These are phyloP conservation scores for Olyra latifolia DNA, from an alignment of 176 grass and related monocot genomes.

Conservation along the genomic window DNA sequence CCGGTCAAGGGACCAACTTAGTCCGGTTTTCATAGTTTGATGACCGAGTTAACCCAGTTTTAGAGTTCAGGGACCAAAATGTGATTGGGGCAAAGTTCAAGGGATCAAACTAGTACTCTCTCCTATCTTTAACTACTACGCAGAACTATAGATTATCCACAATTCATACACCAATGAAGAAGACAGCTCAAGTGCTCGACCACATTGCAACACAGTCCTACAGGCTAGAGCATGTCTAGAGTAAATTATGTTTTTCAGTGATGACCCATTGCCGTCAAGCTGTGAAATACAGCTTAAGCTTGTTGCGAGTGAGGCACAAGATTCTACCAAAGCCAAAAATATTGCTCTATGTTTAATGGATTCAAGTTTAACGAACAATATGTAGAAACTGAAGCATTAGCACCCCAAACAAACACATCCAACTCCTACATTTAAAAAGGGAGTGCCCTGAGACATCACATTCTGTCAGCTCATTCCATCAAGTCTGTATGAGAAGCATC, in stretches of 20 bases:
- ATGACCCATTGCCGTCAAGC: neutral
- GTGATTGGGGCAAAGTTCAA: too few species aligned
- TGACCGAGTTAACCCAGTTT: too few species aligned
- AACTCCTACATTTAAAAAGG: neutral
- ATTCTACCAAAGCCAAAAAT: neutral
- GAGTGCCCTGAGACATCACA: neutral
- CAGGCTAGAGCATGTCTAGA: neutral
- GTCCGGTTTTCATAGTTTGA: too few species aligned
- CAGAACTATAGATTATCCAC: neutral
- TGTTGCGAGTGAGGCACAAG: neutral
- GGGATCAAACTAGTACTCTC: too few species aligned
- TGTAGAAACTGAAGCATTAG: neutral
- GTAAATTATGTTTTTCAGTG: neutral
- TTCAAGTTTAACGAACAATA: neutral
- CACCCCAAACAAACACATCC: neutral
- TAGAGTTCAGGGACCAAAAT: too few species aligned
- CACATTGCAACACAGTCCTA: neutral
- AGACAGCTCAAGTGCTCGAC: neutral
- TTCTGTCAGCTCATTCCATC: conserved; percentile 1
- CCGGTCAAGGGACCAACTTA: too few species aligned
- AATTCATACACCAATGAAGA: neutral
- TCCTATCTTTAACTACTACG: neutral
- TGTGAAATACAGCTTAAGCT: neutral
- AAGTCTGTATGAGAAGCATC: neutral
- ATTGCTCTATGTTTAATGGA: neutral